phyloP scores from a whole-genome alignment of 805 yeast genomes.

The Saturnispora sekii region DNA sequence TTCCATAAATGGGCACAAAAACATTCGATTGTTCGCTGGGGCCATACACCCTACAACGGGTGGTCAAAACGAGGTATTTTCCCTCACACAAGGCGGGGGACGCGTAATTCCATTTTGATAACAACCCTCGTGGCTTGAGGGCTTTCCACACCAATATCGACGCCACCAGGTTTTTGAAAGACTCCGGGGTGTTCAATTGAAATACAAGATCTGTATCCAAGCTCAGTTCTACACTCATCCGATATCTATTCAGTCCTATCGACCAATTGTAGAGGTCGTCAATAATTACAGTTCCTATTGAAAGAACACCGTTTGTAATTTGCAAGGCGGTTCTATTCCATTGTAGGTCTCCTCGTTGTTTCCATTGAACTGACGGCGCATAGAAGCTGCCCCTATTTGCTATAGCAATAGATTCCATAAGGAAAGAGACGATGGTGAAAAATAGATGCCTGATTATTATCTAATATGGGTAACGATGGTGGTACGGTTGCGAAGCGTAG shows the following conservation, averaged over 20 bases:
- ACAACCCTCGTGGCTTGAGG: slow-evolving; percentile 35
- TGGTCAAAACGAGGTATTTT: no score
- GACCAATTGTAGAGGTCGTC: no score
- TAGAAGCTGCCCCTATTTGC: slow-evolving; percentile 4
- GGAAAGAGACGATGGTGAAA: not conserved
- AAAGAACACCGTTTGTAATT: slow-evolving; percentile 7
- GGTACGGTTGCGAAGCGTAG: slow-evolving; percentile 55
- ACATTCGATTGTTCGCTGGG: slow-evolving; percentile 39
- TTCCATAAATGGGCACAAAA: slow-evolving; percentile 20
- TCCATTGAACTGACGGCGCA: slow-evolving; percentile 7
- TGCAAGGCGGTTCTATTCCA: slow-evolving; percentile 21
- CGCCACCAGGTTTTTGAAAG: slow-evolving; percentile 33
- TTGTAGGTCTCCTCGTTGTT: slow-evolving; percentile 1
- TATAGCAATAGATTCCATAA: not conserved
- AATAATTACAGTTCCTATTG: no score
- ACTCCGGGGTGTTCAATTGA: slow-evolving; percentile 28
- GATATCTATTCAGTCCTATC: no score
- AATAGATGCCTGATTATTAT: no score
- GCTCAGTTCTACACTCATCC: no score
- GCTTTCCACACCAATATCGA: slow-evolving; percentile 42
- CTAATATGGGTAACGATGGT: slow-evolving; percentile 46
- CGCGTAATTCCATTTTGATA: slow-evolving; percentile 38
- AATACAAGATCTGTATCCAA: slow-evolving; percentile 4
- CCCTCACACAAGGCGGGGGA: no score
- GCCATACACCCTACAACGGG: slow-evolving; percentile 35